A percentile compares a stretch with the other conserved stretches of the same genome.
Evolutionary conservation across 2,329 filamentous ascomycete genomes (phyloP).

Genomic region (Neocucurbitaria cava): DNA sequence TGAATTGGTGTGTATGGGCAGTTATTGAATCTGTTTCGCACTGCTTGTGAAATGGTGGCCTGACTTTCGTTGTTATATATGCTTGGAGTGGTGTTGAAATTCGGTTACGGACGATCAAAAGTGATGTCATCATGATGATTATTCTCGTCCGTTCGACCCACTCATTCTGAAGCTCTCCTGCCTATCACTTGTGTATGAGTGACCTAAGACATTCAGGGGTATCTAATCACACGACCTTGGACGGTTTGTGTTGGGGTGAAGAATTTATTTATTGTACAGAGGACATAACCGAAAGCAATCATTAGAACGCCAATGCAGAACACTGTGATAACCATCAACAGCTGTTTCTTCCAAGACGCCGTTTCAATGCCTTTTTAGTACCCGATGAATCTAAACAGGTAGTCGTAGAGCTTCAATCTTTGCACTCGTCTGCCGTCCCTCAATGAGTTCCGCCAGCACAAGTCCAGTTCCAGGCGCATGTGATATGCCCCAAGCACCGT

Average conservation of each 20-base stretch:
- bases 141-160: neutral
- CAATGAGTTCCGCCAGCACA: constrained; percentile 74
- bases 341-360: neutral
- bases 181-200: neutral
- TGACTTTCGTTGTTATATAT: neutral
- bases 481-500: constrained; percentile 75
- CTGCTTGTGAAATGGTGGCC: neutral
- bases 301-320: neutral
- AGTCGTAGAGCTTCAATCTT: constrained; percentile 63
- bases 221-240: neutral
- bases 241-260: neutral
- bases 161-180: neutral
- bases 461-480: constrained; percentile 70
- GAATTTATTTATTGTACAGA: neutral
- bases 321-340: neutral
- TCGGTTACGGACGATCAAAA: neutral
- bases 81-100: neutral
- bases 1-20: neutral
- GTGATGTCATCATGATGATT: neutral
- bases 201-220: neutral
- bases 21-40: neutral
- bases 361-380: neutral
- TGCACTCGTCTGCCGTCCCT: constrained; percentile 63
- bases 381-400: constrained; percentile 1
- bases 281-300: neutral